A percentile compares a stretch with the other conserved stretches of the same genome.
These are phyloP conservation scores for Dimocarpus longan DNA, from an alignment of 345 rosid species.

Conservation along the genomic window DNA sequence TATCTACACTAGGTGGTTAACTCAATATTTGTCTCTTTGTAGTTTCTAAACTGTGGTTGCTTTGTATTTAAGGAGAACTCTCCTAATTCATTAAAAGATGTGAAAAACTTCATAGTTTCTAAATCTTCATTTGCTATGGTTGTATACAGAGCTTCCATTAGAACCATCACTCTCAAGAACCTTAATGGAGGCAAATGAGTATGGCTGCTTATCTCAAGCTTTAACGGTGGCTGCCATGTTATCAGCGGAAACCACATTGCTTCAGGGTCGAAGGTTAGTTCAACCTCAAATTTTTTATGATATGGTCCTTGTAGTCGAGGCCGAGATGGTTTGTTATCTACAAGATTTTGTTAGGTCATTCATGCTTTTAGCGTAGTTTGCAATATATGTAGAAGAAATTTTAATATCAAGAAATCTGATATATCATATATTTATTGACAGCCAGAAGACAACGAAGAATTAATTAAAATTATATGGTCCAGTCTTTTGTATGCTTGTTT, in stretches of 20 bases:
- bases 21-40: too few species aligned
- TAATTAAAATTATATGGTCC: neutral
- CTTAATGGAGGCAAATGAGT: slow-evolving; percentile 82
- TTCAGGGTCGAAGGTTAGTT: slow-evolving; percentile 71
- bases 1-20: too few species aligned
- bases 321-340: slow-evolving; percentile 4
- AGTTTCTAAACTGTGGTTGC: too few species aligned
- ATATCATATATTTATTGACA: neutral
- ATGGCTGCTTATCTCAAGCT: slow-evolving; percentile 87
- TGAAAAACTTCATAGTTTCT: too few species aligned
- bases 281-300: slow-evolving; percentile 13
- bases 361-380: neutral
- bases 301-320: neutral
- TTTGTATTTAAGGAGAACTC: too few species aligned
- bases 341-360: neutral
- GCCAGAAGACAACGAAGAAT: neutral
- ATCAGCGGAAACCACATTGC: slow-evolving; percentile 88
- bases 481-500: neutral
- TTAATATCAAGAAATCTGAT: neutral
- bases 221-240: slow-evolving; percentile 94
- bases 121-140: slow-evolving; percentile 20
- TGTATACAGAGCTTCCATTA: slow-evolving; percentile 80
- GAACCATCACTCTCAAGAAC: slow-evolving; percentile 98
- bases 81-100: too few species aligned
- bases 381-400: neutral